Conservation (phyloP, 2,329 filamentous ascomycete genomes). For the Bisporella sp. region DNA sequence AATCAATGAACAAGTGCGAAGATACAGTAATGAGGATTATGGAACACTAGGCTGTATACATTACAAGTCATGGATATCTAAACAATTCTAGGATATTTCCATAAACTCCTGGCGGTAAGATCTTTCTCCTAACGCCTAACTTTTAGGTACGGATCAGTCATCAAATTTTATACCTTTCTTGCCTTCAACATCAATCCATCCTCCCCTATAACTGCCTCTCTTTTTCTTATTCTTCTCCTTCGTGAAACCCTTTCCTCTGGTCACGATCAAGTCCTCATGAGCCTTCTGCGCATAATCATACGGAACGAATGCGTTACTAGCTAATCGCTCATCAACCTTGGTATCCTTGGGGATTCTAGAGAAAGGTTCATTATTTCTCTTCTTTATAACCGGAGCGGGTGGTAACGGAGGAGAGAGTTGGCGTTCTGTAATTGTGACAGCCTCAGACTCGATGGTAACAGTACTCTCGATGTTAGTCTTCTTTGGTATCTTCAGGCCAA, state of each 20-base stretch:
- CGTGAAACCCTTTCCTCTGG: slow-evolving; percentile 93
- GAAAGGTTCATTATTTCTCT: slow-evolving; percentile 61
- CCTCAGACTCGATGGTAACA: slow-evolving; percentile 12
- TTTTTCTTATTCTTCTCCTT: slow-evolving; percentile 99
- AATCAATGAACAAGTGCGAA: no score
- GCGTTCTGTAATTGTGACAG: slow-evolving; percentile 28
- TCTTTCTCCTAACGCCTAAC: no score
- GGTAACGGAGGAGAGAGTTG: slow-evolving; percentile 28
- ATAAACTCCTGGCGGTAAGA: no score
- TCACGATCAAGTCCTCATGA: slow-evolving; percentile 81
- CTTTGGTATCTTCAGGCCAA: background rate
- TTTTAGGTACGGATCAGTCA: slow-evolving; percentile 45
- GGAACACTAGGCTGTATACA: no score
- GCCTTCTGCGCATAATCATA: slow-evolving; percentile 88
- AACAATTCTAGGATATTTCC: no score
- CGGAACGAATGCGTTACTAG: slow-evolving; percentile 73
- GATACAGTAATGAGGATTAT: no score
- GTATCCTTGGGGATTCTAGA: slow-evolving; percentile 68
- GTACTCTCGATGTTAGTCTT: background rate
- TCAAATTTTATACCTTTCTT: slow-evolving; percentile 94
- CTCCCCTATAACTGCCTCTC: slow-evolving; percentile 83
- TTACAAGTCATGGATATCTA: no score
- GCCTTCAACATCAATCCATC: slow-evolving; percentile 73
- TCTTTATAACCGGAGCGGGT: slow-evolving; percentile 29
- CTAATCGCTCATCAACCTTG: slow-evolving; percentile 59